Evolutionary conservation across 129 eudicot species (phyloP).

Genomic region (Sambucus nigra): DNA sequence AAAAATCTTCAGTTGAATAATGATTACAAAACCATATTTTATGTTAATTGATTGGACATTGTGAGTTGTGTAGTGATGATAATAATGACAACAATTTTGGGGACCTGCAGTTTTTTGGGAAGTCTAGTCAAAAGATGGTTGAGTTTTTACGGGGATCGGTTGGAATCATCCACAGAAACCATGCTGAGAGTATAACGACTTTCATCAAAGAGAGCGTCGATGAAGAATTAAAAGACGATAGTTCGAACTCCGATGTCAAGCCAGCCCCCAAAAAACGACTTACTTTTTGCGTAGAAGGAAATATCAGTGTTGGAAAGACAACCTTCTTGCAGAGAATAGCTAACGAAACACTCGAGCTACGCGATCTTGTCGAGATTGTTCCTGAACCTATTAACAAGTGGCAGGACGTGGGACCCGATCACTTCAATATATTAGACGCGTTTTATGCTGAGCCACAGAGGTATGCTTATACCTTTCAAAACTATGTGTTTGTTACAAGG

Average conservation of each 20-base stretch:
- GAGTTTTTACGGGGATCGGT: conserved; percentile 73
- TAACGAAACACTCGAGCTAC: conserved; percentile 86
- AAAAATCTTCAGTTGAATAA: no score
- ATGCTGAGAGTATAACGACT: conserved; percentile 89
- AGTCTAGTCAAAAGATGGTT: conserved; percentile 78
- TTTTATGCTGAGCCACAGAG: conserved; percentile 86
- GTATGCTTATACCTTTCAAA: conserved; percentile 89
- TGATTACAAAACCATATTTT: not conserved
- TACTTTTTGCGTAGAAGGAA: conserved; percentile 91
- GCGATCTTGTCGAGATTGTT: conserved; percentile 85
- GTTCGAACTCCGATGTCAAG: conserved; percentile 21
- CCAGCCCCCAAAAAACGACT: conserved; percentile 48
- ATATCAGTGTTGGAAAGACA: conserved; percentile 85
- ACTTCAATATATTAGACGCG: conserved; percentile 80
- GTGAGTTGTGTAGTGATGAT: not conserved
- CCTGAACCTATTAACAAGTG: conserved; percentile 92
- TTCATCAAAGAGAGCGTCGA: conserved; percentile 81
- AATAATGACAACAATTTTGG: not conserved
- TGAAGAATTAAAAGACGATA: conserved; percentile 61
- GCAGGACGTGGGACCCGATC: conserved; percentile 91
- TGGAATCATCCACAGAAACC: conserved; percentile 80
- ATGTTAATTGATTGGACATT: not conserved
- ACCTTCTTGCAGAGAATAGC: conserved; percentile 92
- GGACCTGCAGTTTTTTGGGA: conserved; percentile 56
- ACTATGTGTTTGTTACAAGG: conserved; percentile 86